phyloP scores from a whole-genome alignment of 768 basidiomycete genomes.

The Leccinum variicolor region DNA sequence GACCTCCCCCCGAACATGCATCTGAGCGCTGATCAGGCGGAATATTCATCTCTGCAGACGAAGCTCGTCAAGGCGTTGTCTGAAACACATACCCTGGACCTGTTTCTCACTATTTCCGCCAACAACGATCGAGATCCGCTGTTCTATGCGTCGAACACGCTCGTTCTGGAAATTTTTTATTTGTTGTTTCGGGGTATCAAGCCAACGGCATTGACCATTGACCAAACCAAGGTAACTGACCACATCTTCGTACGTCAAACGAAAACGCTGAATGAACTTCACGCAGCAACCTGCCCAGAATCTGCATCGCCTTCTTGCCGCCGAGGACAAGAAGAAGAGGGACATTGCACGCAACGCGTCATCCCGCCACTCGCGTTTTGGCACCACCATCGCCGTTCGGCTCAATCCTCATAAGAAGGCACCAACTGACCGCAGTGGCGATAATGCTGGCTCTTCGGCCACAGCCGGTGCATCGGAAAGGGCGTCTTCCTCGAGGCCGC shows the following conservation, averaged over 20 bases:
- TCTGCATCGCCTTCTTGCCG: constrained; percentile 71
- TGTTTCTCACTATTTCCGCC: constrained; percentile 83
- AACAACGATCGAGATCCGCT: constrained; percentile 74
- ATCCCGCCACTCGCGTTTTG: constrained; percentile 93
- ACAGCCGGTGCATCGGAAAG: constrained; percentile 19
- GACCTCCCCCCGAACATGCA: constrained; percentile 74
- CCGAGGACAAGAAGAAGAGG: constrained; percentile 66
- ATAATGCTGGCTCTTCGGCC: constrained; percentile 22
- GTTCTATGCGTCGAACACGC: constrained; percentile 82
- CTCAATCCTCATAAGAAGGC: constrained; percentile 56
- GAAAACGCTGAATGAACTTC: constrained; percentile 9
- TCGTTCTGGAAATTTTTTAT: constrained; percentile 91
- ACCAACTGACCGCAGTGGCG: constrained; percentile 16
- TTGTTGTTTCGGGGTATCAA: constrained; percentile 81
- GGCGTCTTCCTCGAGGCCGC: constrained; percentile 41
- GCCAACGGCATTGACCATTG: constrained; percentile 52
- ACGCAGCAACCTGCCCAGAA: constrained; percentile 63
- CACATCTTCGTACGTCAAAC: constrained; percentile 4
- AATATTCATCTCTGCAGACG: constrained; percentile 75
- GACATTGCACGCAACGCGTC: constrained; percentile 52
- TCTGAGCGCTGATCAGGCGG: constrained; percentile 73
- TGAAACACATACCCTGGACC: constrained; percentile 68
- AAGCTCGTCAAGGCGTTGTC: constrained; percentile 68
- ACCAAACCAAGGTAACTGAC: constrained; percentile 59
- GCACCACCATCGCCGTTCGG: constrained; percentile 86